phyloP scores from a whole-genome alignment of 768 basidiomycete genomes.

The Peribolospora baueri region DNA sequence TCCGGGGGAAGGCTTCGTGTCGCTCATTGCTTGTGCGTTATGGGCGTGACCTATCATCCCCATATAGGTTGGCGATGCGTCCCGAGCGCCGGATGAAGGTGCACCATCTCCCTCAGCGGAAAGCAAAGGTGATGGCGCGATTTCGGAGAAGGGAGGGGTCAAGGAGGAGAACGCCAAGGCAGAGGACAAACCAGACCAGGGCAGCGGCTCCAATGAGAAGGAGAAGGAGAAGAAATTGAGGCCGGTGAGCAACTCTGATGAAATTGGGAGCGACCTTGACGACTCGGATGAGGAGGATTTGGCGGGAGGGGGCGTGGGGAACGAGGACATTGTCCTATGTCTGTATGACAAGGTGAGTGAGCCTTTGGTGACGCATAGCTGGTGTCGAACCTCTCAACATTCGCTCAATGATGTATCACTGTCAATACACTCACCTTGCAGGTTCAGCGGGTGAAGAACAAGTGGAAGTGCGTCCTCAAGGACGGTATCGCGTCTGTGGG shows the following conservation, averaged over 20 bases:
- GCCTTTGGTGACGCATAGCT: background rate
- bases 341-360: slow-evolving; percentile 78
- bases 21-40: too few species aligned
- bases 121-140: too few species aligned
- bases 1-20: too few species aligned
- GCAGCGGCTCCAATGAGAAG: slow-evolving; percentile 44
- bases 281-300: slow-evolving; percentile 64
- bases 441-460: slow-evolving; percentile 99
- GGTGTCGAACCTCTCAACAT: too few species aligned
- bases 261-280: slow-evolving; percentile 89
- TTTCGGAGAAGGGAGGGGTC: background rate
- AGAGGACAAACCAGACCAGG: slow-evolving; percentile 9
- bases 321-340: slow-evolving; percentile 86
- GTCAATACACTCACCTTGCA: slow-evolving; percentile 16
- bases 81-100: too few species aligned
- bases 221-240: slow-evolving; percentile 28
- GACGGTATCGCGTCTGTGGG: slow-evolving; percentile 95
- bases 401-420: too few species aligned
- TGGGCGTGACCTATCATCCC: too few species aligned
- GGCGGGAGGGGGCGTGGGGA: slow-evolving; percentile 33
- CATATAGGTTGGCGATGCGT: too few species aligned
- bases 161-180: background rate
- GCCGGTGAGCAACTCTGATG: slow-evolving; percentile 32
- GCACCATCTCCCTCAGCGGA: too few species aligned
- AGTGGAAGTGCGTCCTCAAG: slow-evolving; percentile 96